phyloP scores from a whole-genome alignment of 169 alveolate species.

The Perkinsus chesapeaki region DNA sequence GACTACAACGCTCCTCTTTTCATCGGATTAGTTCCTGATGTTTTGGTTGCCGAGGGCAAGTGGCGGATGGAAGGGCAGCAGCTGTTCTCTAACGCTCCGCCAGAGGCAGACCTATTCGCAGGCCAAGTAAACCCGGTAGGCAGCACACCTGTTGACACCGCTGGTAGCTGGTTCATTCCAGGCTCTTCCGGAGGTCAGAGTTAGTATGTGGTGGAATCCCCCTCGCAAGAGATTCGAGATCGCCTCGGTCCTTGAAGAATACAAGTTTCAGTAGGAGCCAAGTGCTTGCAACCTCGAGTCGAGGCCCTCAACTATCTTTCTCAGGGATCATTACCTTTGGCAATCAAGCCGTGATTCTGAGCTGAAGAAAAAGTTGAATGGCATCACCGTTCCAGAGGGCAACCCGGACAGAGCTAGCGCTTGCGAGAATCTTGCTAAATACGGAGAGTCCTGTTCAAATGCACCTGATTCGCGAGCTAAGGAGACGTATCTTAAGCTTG shows the following conservation, averaged over 20 bases:
- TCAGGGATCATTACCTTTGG: no score
- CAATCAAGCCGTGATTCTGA: background rate
- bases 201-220: no score
- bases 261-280: no score
- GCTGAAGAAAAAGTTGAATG: background rate
- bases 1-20: background rate
- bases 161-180: background rate
- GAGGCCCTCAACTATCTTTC: no score
- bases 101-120: background rate
- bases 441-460: background rate
- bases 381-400: background rate
- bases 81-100: background rate
- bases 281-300: no score
- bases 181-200: background rate
- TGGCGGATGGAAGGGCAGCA: background rate
- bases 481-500: background rate
- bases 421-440: background rate
- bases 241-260: no score
- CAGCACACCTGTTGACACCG: background rate
- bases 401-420: background rate
- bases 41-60: background rate
- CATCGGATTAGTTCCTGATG: background rate
- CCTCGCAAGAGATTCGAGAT: no score
- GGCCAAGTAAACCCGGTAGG: background rate
- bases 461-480: background rate